phyloP scores from a whole-genome alignment of 2,329 filamentous ascomycete genomes.

The Fusarium sp. region DNA sequence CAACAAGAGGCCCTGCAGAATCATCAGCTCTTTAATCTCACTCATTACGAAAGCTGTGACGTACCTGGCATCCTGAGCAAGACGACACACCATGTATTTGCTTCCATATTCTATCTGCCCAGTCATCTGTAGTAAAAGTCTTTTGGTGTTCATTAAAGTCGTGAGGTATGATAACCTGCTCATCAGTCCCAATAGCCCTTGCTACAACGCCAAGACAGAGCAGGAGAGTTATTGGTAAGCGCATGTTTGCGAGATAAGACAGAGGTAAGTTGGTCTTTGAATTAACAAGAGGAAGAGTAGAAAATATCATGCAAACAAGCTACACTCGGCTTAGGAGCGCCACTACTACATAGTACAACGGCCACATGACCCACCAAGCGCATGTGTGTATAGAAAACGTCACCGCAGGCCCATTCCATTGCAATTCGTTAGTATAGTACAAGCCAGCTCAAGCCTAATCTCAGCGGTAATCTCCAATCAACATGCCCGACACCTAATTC shows the following conservation, averaged over 20 bases:
- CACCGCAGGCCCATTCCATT: slow-evolving; percentile 6
- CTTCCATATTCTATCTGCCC: slow-evolving; percentile 37
- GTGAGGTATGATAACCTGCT: slow-evolving; percentile 8
- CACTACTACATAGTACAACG: not conserved
- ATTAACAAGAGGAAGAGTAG: not conserved
- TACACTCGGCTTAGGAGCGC: slow-evolving; percentile 18
- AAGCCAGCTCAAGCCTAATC: not conserved
- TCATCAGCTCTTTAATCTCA: slow-evolving; percentile 1
- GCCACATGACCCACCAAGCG: slow-evolving; percentile 30
- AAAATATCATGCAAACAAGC: not conserved
- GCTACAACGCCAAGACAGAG: slow-evolving; percentile 24
- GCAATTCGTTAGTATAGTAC: too few species aligned
- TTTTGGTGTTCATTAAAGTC: slow-evolving; percentile 21
- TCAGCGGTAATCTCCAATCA: not conserved
- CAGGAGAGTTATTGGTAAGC: slow-evolving; percentile 10
- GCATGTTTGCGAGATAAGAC: slow-evolving; percentile 12
- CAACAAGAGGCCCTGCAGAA: slow-evolving; percentile 50
- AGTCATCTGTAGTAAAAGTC: slow-evolving; percentile 18
- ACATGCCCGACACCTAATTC: not conserved
- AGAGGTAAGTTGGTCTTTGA: not conserved
- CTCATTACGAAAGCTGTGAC: not conserved
- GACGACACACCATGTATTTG: slow-evolving; percentile 32
- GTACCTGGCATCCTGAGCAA: slow-evolving; percentile 43
- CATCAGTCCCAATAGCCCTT: slow-evolving; percentile 14
- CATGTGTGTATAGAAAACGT: slow-evolving; percentile 29